A percentile compares a stretch with the other conserved stretches of the same genome.
phyloP scores from a whole-genome alignment of 306 rosid genomes.

The Quillaja saponaria region DNA sequence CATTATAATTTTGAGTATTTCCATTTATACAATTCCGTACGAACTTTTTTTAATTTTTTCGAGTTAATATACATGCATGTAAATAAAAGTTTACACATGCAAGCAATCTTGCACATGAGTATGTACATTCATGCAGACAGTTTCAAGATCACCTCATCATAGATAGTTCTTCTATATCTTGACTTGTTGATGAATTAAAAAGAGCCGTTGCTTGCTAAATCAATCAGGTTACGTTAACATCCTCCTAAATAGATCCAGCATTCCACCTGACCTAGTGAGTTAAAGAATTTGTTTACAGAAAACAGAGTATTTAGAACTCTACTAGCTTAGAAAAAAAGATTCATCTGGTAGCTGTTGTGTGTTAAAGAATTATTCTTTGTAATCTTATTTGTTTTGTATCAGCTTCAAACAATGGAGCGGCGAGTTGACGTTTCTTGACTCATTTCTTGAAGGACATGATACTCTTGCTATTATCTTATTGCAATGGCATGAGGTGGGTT shows the following conservation, averaged over 20 bases:
- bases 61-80: background rate
- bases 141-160: no score
- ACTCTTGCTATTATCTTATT: slow-evolving; percentile 12
- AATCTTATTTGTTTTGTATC: slow-evolving; percentile 95
- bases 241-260: background rate
- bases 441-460: slow-evolving; percentile 52
- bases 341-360: background rate
- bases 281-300: background rate
- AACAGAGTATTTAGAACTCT: background rate
- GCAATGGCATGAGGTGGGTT: slow-evolving; percentile 21
- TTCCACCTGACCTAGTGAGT: background rate
- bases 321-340: background rate
- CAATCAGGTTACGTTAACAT: background rate
- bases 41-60: no score
- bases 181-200: background rate
- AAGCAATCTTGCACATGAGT: no score
- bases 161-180: background rate
- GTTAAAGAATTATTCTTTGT: slow-evolving; percentile 3
- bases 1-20: background rate
- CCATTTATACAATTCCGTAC: no score
- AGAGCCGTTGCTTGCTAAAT: background rate
- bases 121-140: slow-evolving; percentile 7
- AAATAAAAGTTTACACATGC: no score
- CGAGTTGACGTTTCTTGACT: slow-evolving; percentile 57
- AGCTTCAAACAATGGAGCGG: slow-evolving; percentile 84